Conservation (phyloP, 163 green algal species). For the Volvox carteri region DNA sequence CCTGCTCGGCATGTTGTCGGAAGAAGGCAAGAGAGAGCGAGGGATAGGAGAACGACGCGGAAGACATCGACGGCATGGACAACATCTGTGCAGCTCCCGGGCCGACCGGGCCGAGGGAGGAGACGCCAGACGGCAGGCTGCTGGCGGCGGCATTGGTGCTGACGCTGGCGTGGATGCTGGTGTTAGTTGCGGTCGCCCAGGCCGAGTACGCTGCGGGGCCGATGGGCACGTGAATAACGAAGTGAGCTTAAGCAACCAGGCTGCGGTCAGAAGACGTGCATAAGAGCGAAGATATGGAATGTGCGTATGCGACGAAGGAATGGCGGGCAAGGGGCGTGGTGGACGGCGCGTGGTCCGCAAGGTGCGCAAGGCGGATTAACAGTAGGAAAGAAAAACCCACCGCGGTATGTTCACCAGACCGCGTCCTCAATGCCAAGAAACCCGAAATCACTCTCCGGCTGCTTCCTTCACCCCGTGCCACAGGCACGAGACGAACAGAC, state of each 20-base stretch:
- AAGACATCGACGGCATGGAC: background rate
- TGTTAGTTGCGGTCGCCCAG: background rate
- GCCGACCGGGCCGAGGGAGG: background rate
- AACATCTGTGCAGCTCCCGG: too few relatives aligned
- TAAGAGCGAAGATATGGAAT: too few relatives aligned
- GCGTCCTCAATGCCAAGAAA: too few relatives aligned
- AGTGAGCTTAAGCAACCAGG: background rate
- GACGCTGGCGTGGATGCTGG: background rate
- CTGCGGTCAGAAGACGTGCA: background rate
- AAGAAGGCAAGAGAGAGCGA: slow-evolving; percentile 44
- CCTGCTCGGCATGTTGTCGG: background rate
- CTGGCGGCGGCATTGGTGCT: background rate
- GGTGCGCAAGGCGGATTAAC: too few relatives aligned
- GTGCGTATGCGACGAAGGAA: too few relatives aligned
- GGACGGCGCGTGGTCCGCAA: background rate
- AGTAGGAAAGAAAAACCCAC: too few relatives aligned
- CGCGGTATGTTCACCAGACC: too few relatives aligned
- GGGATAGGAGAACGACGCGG: background rate
- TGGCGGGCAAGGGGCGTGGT: background rate
- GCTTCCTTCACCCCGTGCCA: too few relatives aligned
- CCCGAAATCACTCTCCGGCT: too few relatives aligned
- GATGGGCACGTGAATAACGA: background rate
- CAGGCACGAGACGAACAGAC: too few relatives aligned
- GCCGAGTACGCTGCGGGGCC: background rate
- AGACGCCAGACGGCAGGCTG: background rate